A percentile compares a stretch with the other conserved stretches of the same genome.
phyloP scores from a whole-genome alignment of 768 basidiomycete species.

The Podaxis sp. region DNA sequence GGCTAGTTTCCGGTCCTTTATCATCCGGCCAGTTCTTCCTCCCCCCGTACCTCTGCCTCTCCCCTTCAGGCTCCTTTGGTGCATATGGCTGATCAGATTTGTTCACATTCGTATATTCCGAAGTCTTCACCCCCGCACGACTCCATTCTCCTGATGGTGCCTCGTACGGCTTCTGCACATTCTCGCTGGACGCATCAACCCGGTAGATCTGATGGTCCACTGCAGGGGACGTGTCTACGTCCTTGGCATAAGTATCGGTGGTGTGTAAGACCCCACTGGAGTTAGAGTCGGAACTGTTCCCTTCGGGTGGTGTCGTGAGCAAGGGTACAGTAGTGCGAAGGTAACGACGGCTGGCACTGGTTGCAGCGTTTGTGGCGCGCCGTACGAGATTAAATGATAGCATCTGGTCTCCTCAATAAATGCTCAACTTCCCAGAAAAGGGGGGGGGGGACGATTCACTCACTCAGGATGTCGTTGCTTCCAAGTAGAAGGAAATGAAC shows the following conservation, averaged over 20 bases:
- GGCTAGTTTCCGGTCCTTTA: constrained; percentile 7
- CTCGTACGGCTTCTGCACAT: constrained; percentile 17
- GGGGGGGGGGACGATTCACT: neutral
- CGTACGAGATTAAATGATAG: neutral
- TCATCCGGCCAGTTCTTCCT: constrained; percentile 3
- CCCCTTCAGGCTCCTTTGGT: neutral
- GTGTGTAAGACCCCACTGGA: constrained; percentile 13
- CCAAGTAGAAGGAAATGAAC: neutral
- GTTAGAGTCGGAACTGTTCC: neutral
- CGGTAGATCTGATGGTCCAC: constrained; percentile 17
- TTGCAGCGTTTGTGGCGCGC: neutral
- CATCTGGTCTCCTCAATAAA: neutral
- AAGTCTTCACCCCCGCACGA: constrained; percentile 1
- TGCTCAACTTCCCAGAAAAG: neutral
- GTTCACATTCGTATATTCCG: neutral
- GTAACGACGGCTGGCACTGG: neutral
- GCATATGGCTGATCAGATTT: constrained; percentile 1
- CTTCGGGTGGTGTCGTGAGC: neutral
- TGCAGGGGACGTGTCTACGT: constrained; percentile 16
- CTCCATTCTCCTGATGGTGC: constrained; percentile 11
- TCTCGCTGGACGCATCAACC: constrained; percentile 16
- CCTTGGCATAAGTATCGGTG: constrained; percentile 18
- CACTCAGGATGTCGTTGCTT: neutral
- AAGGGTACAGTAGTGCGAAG: neutral
- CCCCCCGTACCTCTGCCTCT: constrained; percentile 7